These are phyloP conservation scores for Pisolithus tinctorius DNA, from an alignment of 768 basidiomycete genomes.

Conservation along the genomic window DNA sequence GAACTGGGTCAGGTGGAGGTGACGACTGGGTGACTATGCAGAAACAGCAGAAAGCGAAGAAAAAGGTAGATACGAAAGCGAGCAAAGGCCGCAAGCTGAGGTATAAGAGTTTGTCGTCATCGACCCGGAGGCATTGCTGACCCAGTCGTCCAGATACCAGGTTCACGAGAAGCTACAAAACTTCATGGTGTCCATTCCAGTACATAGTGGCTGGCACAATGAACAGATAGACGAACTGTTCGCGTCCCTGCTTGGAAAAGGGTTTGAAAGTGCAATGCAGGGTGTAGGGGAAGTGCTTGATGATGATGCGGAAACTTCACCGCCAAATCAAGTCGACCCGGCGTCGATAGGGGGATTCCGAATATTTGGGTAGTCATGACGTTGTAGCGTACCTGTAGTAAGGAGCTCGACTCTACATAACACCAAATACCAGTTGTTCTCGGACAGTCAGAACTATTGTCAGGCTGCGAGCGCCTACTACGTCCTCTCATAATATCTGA, in stretches of 20 bases:
- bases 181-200: constrained; percentile 88
- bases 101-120: constrained; percentile 31
- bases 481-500: not conserved
- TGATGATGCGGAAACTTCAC: constrained; percentile 14
- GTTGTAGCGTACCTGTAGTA: not conserved
- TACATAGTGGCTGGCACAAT: constrained; percentile 77
- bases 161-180: constrained; percentile 95
- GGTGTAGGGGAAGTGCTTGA: constrained; percentile 24
- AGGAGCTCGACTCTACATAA: not conserved
- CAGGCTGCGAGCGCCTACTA: not conserved
- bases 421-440: not conserved
- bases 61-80: constrained; percentile 91
- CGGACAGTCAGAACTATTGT: not conserved
- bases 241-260: constrained; percentile 75
- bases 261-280: constrained; percentile 39
- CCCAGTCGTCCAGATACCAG: constrained; percentile 59
- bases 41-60: constrained; percentile 67
- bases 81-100: constrained; percentile 93
- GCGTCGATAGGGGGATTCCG: constrained; percentile 42
- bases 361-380: constrained; percentile 45
- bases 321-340: constrained; percentile 28
- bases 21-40: constrained; percentile 62
- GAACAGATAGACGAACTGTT: constrained; percentile 96
- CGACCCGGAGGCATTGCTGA: not conserved
- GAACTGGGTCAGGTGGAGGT: constrained; percentile 36